phyloP scores from a whole-genome alignment of 495 filamentous ascomycete species.

The Penicillium antarcticum region DNA sequence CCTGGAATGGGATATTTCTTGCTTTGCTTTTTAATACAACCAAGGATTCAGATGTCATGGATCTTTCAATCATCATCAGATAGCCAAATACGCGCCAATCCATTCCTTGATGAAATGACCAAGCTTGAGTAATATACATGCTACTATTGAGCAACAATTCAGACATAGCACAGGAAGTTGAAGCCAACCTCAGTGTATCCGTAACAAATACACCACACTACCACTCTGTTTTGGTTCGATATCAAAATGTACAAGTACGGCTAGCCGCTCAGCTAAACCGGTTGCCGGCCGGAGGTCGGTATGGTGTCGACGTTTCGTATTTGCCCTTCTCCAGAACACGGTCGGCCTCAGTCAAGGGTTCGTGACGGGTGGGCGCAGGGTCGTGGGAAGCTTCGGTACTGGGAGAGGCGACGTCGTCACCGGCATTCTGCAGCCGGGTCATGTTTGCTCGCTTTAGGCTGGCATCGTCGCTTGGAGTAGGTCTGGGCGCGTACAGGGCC shows the following conservation, averaged over 20 bases:
- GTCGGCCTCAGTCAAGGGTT: slow-evolving; percentile 67
- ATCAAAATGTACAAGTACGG: slow-evolving; percentile 16
- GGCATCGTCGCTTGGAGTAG: slow-evolving; percentile 23
- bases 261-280: slow-evolving; percentile 59
- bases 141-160: neutral
- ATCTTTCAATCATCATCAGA: neutral
- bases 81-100: neutral
- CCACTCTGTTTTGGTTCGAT: neutral
- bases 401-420: slow-evolving; percentile 66
- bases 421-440: slow-evolving; percentile 31
- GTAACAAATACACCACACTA: no score
- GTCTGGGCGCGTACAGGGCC: slow-evolving; percentile 7
- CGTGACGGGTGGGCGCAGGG: slow-evolving; percentile 83
- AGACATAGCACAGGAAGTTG: neutral
- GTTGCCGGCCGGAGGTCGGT: slow-evolving; percentile 73
- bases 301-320: slow-evolving; percentile 79
- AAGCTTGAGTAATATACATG: neutral
- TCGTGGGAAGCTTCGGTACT: slow-evolving; percentile 75
- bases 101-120: neutral
- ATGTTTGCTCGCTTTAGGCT: slow-evolving; percentile 35
- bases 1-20: no score
- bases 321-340: slow-evolving; percentile 78
- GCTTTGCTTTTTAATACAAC: no score
- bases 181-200: neutral
- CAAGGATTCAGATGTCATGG: neutral